A percentile compares a stretch with the other conserved stretches of the same genome.
phyloP scores from a whole-genome alignment of 352 stramenopile genomes.

The Blastocystis sp. region DNA sequence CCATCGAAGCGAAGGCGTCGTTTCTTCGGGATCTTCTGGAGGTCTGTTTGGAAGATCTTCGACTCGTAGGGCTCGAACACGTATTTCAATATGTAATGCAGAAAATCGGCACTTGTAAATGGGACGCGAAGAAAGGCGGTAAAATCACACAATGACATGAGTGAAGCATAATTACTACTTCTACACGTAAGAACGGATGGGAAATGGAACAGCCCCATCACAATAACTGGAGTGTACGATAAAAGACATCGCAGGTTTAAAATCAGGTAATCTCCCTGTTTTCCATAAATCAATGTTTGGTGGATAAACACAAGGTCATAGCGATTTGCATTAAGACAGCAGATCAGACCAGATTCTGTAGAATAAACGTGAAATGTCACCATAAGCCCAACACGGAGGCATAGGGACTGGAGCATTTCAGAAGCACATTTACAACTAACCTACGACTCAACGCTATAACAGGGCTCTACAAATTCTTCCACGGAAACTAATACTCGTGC shows the following conservation, averaged over 20 bases:
- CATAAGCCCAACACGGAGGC: constrained; percentile 3
- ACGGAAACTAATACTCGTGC: constrained; percentile 7
- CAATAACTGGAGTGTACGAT: constrained; percentile 4
- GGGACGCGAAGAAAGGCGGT: constrained; percentile 38
- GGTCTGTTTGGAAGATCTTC: not conserved
- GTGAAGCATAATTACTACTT: constrained; percentile 16
- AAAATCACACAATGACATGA: constrained; percentile 55
- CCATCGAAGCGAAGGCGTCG: not conserved
- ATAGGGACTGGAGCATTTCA: constrained; percentile 16
- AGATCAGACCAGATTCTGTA: not conserved
- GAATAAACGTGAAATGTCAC: constrained; percentile 26
- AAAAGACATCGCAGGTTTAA: constrained; percentile 49
- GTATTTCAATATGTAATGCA: constrained; percentile 51
- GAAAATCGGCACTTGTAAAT: constrained; percentile 14
- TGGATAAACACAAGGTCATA: constrained; percentile 57
- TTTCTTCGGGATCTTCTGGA: constrained; percentile 38
- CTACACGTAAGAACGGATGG: not conserved
- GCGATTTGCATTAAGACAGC: constrained; percentile 3
- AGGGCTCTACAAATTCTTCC: not conserved
- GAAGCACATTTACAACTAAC: constrained; percentile 31
- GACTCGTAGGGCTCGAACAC: constrained; percentile 37
- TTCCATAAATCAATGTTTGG: constrained; percentile 1
- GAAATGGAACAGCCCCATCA: not conserved
- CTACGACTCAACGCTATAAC: not conserved
- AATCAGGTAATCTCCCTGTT: not conserved